Base-by-base conservation (phyloP, 2,329 filamentous ascomycete species). In the Didymella glomerata region DNA sequence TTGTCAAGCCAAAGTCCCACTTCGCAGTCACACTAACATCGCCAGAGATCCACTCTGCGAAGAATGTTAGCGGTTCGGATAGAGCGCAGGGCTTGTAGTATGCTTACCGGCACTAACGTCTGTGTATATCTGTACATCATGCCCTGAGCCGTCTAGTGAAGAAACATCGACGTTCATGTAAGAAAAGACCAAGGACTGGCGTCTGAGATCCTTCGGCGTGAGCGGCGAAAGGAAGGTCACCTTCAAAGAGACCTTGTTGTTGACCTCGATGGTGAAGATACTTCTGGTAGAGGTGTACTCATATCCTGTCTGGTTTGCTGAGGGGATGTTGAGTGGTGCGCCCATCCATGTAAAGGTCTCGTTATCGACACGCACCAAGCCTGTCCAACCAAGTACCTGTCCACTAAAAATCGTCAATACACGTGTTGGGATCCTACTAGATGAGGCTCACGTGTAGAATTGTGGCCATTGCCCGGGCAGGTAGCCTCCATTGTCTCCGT, bases 401-500 rank as follows among this genome's bases (percentile, higher is more conserved):
- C 82, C 40, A 89, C 90, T 13, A 88, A 90, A 82, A 87, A 92
- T 75, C 92, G 92, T 76, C 32, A 61, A 16, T 55, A 50, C 50
- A 63, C 51, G 41, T n/a, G 49, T n/a, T 3, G 44, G 41, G 13
- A 28, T 7, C 42, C 6, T 44, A 28, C 28, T 18, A 8, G 36
- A 48, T 50, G 3, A 2, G 14, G 80, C 84, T 76, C 76, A 89
- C 88, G 81, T 81, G 86, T 88, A 92, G 66, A 90, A 90, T 1
- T 79, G 81, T 1, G 89, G 85, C 88, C 88, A 93, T 69, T 86
- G 77, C 2, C 89, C 89, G 0, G 89, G 84, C 28, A 93, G 81
- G 59, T 89, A 93, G 93, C 28, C 92, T 91, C 92, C 92, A 95
- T 78, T 86, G 84, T 54, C 87, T 84, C 92, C 92, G 95, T 2